phyloP scores from a whole-genome alignment of 1,284 basidiomycete species.

The Testicularia cyperi region DNA sequence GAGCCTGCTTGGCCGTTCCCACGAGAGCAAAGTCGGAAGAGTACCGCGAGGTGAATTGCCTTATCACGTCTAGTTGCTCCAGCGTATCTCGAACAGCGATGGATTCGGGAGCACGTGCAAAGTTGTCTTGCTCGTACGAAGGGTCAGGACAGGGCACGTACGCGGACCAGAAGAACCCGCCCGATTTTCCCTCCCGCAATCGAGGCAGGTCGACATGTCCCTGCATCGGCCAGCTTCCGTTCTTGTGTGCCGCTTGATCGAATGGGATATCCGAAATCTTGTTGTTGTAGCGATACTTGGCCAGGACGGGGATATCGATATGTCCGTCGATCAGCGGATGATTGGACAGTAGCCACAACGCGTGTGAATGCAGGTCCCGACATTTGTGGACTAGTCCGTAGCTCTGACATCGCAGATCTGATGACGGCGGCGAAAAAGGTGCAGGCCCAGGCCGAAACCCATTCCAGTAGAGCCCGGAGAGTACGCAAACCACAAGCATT shows the following conservation, averaged over 20 bases:
- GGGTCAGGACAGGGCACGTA: conserved; percentile 33
- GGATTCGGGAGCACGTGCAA: conserved; percentile 18
- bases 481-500: no score
- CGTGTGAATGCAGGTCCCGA: no score
- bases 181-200: conserved; percentile 19
- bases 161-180: conserved; percentile 43
- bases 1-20: conserved; percentile 8
- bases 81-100: conserved; percentile 26
- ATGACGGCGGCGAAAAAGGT: no score
- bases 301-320: conserved; percentile 35
- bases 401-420: no score
- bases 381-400: no score
- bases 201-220: conserved; percentile 40
- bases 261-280: conserved; percentile 30
- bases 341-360: conserved; percentile 7
- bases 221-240: conserved; percentile 15
- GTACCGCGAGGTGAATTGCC: conserved; percentile 25
- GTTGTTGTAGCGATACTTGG: conserved; percentile 22
- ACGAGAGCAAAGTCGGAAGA: conserved; percentile 19
- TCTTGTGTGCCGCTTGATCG: conserved; percentile 12
- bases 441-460: no score
- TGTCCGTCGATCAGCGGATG: conserved; percentile 42
- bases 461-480: no score
- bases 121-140: conserved; percentile 13
- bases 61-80: conserved; percentile 39